These are phyloP conservation scores for Penicillium flavigenum DNA, from an alignment of 495 filamentous ascomycete genomes.

Conservation along the genomic window DNA sequence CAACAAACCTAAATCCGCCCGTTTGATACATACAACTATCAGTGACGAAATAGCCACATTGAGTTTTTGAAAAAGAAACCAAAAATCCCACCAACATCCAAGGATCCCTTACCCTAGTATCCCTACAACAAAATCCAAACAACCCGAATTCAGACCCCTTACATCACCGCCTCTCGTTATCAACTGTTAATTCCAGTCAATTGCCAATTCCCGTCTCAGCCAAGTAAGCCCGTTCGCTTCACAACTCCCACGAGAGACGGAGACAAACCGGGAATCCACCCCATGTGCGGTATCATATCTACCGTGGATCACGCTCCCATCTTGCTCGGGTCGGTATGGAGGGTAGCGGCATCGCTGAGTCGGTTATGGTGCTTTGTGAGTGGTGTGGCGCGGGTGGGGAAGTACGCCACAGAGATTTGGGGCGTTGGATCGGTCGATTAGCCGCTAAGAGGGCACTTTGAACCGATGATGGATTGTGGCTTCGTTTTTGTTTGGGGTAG, in stretches of 20 bases:
- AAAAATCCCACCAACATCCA: neutral
- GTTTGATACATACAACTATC: neutral
- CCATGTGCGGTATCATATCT: constrained; percentile 28
- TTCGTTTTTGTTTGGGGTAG: neutral
- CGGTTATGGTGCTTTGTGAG: constrained; percentile 26
- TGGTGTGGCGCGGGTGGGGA: constrained; percentile 25
- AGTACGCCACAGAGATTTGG: constrained; percentile 17
- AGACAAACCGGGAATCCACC: neutral
- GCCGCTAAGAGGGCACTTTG: neutral
- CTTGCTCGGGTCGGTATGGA: neutral
- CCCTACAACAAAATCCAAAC: neutral
- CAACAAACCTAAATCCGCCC: neutral
- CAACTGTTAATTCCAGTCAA: neutral
- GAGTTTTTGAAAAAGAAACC: neutral
- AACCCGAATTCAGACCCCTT: constrained; percentile 16
- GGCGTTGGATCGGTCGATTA: constrained; percentile 20
- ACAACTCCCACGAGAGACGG: constrained; percentile 14
- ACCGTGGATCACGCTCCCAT: neutral
- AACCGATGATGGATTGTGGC: neutral
- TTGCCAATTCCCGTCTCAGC: constrained; percentile 5
- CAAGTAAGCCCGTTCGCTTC: constrained; percentile 16
- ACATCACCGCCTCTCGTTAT: constrained; percentile 24
- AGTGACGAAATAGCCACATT: too few relatives aligned
- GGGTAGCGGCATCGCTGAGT: constrained; percentile 14
- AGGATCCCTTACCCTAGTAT: neutral